phyloP scores from a whole-genome alignment of 495 filamentous ascomycete species.

The Xylaria curta region DNA sequence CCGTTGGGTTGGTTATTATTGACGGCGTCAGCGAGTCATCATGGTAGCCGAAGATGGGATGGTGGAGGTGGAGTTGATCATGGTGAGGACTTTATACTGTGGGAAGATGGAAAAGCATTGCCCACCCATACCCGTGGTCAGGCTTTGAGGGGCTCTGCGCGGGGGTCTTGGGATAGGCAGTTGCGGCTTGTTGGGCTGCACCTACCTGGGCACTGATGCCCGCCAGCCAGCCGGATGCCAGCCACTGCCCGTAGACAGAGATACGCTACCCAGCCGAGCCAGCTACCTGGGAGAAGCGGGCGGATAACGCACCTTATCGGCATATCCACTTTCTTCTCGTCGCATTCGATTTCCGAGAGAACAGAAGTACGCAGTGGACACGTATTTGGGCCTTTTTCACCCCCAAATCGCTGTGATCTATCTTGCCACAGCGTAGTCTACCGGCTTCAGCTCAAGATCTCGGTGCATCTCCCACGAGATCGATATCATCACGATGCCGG shows the following conservation, averaged over 20 bases:
- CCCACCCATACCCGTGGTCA: not conserved
- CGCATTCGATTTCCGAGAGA: conserved; percentile 3
- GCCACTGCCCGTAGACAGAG: not conserved
- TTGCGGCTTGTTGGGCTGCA: not conserved
- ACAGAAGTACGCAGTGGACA: not conserved
- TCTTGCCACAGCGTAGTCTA: not conserved
- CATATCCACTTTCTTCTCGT: not conserved
- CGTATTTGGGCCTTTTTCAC: conserved; percentile 2
- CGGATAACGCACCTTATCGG: conserved; percentile 1
- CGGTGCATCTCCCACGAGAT: not conserved
- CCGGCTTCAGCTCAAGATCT: conserved; percentile 10
- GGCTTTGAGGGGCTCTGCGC: not conserved
- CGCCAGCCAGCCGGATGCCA: conserved; percentile 9
- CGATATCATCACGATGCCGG: conserved; percentile 43
- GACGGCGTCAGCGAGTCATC: conserved; percentile 18
- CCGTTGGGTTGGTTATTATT: not conserved
- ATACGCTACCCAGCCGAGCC: not conserved
- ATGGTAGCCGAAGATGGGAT: conserved; percentile 1
- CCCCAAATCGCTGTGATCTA: not conserved
- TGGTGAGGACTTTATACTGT: not conserved
- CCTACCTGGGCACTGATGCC: not conserved
- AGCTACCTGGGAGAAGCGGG: not conserved
- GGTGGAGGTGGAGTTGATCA: not conserved
- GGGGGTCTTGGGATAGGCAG: not conserved
- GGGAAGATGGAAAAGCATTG: not conserved